Base-by-base conservation (phyloP, 2,329 filamentous ascomycete genomes). In the Ilyonectria robusta region DNA sequence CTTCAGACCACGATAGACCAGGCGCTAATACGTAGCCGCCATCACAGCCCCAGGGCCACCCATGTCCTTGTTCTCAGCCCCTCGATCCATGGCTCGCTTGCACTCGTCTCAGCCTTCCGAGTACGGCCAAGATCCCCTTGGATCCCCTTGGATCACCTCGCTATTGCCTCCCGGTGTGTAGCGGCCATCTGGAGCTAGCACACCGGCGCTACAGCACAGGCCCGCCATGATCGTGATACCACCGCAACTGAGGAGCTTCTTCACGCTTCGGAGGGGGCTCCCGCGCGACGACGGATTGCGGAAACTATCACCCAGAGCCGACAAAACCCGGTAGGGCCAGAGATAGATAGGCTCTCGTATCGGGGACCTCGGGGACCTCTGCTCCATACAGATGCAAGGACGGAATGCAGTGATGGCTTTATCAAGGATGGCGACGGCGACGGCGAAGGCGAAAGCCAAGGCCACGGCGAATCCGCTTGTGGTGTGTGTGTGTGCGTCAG, bases 61-160 rank as follows among this genome's bases (percentile, higher is more conserved):
- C n/a, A 46, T 47, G 19, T 35, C 59, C 58, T 42, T 44, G 58
- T 42, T 17, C 40, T 26, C 48, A 8, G n/a, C n/a, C n/a, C 40
- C 4, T 44, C 47, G 33, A 53, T 47, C 57, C 59, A 44, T 46
- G 50, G 42, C 40, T 47, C 10, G 10, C 31, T 64, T 55, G 62
- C 62, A 55, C 11, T 59, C 62, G 62, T 65, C 62, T 65, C 62
- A 65, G 62, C 56, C 55, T 65, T 59, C 62, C 62, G 40, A 35
- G 26, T 55, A 55, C 48, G 62, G 62, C n/a, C 55, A 59, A 65
- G 56, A 50, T 44, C 33, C 40, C 19, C 23, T 19, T 11, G 40
- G 56, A 50, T 44, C 33, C 40, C 19, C 23, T 19, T 11, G 40
- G 40, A 42, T 17, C 17, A 42, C 6, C 5, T n/a, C 40, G n/a